Evolutionary conservation across 768 basidiomycete genomes (phyloP).

Genomic region (Calvatia gigantea): DNA sequence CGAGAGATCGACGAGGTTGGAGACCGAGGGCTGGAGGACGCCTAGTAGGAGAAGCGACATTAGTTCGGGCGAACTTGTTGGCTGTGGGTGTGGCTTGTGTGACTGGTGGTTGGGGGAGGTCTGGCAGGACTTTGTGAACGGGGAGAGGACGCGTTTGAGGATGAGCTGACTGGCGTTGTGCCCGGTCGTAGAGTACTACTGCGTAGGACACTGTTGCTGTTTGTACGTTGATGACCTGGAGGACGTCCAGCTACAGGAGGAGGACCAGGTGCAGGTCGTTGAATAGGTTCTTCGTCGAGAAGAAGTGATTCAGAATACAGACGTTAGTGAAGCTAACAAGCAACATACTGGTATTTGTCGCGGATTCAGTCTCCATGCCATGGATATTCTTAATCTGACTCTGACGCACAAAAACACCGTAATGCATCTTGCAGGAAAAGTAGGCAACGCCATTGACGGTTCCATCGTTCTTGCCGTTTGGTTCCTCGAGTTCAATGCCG

Average conservation of each 20-base stretch:
- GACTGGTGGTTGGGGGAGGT: slow-evolving; percentile 35
- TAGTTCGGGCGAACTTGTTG: slow-evolving; percentile 14
- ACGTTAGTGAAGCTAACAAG: background rate
- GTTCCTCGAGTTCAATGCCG: slow-evolving; percentile 82
- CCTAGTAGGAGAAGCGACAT: slow-evolving; percentile 53
- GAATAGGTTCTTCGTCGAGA: slow-evolving; percentile 2
- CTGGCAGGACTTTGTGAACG: slow-evolving; percentile 58
- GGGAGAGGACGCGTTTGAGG: slow-evolving; percentile 52
- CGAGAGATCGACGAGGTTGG: slow-evolving; percentile 48
- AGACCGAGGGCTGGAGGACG: slow-evolving; percentile 42
- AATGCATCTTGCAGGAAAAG: slow-evolving; percentile 70
- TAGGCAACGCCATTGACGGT: slow-evolving; percentile 75
- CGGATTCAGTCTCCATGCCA: slow-evolving; percentile 39
- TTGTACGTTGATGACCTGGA: slow-evolving; percentile 55
- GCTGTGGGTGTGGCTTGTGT: slow-evolving; percentile 22
- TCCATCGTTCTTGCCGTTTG: slow-evolving; percentile 95
- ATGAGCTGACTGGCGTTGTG: slow-evolving; percentile 20
- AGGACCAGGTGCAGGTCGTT: slow-evolving; percentile 22
- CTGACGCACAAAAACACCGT: slow-evolving; percentile 89
- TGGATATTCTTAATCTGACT: slow-evolving; percentile 73
- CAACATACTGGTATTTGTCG: slow-evolving; percentile 19
- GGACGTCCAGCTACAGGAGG: slow-evolving; percentile 19
- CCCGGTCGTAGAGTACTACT: slow-evolving; percentile 31
- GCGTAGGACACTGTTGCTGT: slow-evolving; percentile 43
- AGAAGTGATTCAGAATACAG: background rate